A percentile compares a stretch with the other conserved stretches of the same genome.
Evolutionary conservation across 2,329 filamentous ascomycete species (phyloP).

Genomic region (Pseudocercospora fuligena): DNA sequence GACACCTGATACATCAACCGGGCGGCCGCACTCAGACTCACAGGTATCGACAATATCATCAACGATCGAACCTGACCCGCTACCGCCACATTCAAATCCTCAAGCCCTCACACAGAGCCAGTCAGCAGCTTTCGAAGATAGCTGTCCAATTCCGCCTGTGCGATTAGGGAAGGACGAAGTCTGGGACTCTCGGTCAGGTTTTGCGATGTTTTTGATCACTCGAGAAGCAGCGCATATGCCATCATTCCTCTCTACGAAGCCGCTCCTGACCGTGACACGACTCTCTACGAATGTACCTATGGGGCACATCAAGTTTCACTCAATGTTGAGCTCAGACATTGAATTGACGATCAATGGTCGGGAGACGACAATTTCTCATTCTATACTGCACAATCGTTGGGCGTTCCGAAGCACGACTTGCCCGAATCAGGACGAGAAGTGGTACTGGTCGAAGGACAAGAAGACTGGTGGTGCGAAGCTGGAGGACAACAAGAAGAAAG

Average conservation of each 20-base stretch:
- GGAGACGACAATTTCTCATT: conserved; percentile 21
- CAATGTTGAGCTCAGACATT: conserved; percentile 25
- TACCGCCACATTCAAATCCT: conserved; percentile 32
- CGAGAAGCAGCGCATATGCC: conserved; percentile 28
- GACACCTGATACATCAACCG: background rate
- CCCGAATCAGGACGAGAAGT: conserved; percentile 15
- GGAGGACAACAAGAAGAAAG: conserved; percentile 29
- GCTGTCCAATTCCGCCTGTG: conserved; percentile 25
- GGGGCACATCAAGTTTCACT: conserved; percentile 32
- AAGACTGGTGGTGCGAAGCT: conserved; percentile 24
- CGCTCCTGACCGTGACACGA: conserved; percentile 26
- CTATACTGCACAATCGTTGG: conserved; percentile 30
- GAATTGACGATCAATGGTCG: conserved; percentile 27
- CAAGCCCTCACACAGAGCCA: conserved; percentile 29
- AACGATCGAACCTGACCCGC: conserved; percentile 28
- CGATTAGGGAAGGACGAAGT: conserved; percentile 28
- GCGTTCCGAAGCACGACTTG: conserved; percentile 23
- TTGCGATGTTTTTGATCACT: conserved; percentile 25
- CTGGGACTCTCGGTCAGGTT: conserved; percentile 19
- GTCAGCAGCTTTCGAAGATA: conserved; percentile 24
- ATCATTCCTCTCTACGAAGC: conserved; percentile 30
- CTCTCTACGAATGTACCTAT: conserved; percentile 17
- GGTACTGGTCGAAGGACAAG: conserved; percentile 32
- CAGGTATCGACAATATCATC: conserved; percentile 10
- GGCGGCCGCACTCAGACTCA: conserved; percentile 10